These are phyloP conservation scores for Carex cristatella DNA, from an alignment of 176 grass and related monocot species.

Conservation along the genomic window DNA sequence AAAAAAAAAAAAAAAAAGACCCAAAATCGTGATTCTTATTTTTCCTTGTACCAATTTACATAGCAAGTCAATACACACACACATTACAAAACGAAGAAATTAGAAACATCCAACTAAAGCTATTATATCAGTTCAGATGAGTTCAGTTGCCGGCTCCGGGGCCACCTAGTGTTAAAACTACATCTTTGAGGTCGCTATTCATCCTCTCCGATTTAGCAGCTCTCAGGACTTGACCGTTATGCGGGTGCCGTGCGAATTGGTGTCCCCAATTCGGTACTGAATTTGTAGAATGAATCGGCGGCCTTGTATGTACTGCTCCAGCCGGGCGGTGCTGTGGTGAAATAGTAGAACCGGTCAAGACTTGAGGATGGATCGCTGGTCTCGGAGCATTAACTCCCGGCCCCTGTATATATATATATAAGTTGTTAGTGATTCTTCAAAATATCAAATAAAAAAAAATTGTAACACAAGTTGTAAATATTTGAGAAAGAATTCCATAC, in stretches of 20 bases:
- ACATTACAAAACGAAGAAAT: neutral
- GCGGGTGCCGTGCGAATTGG: constrained; percentile 31
- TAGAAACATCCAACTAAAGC: neutral
- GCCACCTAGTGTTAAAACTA: constrained; percentile 87
- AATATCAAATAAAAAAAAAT: neutral
- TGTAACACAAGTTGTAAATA: neutral
- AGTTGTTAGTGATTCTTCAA: neutral
- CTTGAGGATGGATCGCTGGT: constrained; percentile 43
- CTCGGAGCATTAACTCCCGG: constrained; percentile 53
- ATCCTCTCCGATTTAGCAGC: constrained; percentile 47
- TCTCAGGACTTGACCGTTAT: constrained; percentile 40
- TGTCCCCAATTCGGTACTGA: constrained; percentile 44
- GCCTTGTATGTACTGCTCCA: constrained; percentile 46
- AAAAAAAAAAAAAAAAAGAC: no score
- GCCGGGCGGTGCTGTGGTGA: constrained; percentile 36
- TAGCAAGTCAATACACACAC: neutral
- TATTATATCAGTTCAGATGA: neutral
- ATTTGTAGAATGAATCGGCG: constrained; percentile 38
- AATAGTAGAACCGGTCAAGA: constrained; percentile 42
- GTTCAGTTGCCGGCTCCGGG: constrained; percentile 52
- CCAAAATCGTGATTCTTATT: neutral
- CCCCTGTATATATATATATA: constrained; percentile 34
- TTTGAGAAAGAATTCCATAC: constrained; percentile 38
- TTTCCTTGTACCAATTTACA: neutral
- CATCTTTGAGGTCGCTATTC: constrained; percentile 65